A percentile compares a stretch with the other conserved stretches of the same genome.
These are phyloP conservation scores for Fraxinus excelsior DNA, from an alignment of 257 asterid species.

Conservation along the genomic window DNA sequence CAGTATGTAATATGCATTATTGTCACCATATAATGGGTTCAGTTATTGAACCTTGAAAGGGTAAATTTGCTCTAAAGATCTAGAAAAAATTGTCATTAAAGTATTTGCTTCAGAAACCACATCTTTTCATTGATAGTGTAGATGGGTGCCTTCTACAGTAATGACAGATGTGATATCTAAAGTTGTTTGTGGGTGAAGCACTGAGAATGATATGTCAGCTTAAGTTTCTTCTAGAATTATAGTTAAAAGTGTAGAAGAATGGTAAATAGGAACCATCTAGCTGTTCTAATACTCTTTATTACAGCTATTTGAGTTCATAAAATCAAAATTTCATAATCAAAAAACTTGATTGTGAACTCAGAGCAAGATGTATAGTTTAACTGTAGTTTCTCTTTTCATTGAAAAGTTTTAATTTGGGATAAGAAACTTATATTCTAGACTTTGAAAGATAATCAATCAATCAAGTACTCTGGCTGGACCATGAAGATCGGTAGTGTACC, in stretches of 20 bases:
- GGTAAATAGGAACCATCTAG: background rate
- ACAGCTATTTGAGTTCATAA: background rate
- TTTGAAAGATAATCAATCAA: too few relatives aligned
- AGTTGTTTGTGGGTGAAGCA: background rate
- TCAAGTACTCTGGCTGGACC: too few relatives aligned
- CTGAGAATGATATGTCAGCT: background rate
- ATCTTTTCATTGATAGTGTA: background rate
- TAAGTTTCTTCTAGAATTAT: background rate
- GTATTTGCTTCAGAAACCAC: background rate
- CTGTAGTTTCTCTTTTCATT: background rate
- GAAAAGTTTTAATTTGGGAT: background rate
- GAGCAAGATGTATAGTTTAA: background rate
- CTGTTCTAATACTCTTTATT: background rate
- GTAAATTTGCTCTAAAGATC: background rate
- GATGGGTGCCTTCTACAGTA: background rate
- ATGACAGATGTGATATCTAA: background rate
- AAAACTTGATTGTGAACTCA: background rate
- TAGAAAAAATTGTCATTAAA: background rate
- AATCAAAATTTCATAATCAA: too few relatives aligned
- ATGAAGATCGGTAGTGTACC: too few relatives aligned
- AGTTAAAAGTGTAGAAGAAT: background rate
- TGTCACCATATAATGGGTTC: background rate
- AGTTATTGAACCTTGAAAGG: background rate
- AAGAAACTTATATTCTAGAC: background rate
- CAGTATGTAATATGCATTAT: background rate